Percentiles rank a stretch among this genome's conserved stretches.
phyloP scores from a whole-genome alignment of 2,329 filamentous ascomycete genomes.

The Coniochaeta ligniaria region DNA sequence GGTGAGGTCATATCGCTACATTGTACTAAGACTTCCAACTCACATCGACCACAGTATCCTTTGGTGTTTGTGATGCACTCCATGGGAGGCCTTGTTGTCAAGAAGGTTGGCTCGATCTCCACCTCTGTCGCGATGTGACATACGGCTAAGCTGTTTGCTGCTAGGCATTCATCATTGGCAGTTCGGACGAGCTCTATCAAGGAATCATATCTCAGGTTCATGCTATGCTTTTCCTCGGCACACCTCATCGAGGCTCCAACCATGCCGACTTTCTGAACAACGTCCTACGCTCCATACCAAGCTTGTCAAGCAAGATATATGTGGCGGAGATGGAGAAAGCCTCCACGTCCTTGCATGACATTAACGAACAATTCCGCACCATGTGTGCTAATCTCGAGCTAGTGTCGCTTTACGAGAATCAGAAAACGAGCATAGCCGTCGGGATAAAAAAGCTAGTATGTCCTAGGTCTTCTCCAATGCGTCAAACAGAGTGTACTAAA shows the following conservation, averaged over 20 bases:
- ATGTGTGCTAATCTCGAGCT: constrained; percentile 15
- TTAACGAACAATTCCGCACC: constrained; percentile 22
- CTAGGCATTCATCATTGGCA: too few relatives aligned
- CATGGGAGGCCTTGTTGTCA: constrained; percentile 22
- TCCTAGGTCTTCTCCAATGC: neutral
- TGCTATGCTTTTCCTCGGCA: constrained; percentile 22
- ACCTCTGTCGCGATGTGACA: too few relatives aligned
- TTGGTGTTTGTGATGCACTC: constrained; percentile 20
- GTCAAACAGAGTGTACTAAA: neutral
- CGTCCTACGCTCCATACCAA: constrained; percentile 13
- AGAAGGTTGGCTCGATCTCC: too few relatives aligned
- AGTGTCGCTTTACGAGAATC: constrained; percentile 20
- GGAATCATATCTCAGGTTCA: constrained; percentile 13
- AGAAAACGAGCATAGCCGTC: too few relatives aligned
- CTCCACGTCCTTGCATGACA: constrained; percentile 12
- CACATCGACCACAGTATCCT: too few relatives aligned
- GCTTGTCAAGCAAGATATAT: constrained; percentile 14
- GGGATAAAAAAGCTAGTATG: too few relatives aligned
- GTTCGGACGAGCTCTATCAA: too few relatives aligned
- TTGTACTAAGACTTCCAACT: too few relatives aligned
- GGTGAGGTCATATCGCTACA: too few relatives aligned
- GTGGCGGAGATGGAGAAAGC: constrained; percentile 18
- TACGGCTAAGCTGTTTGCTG: too few relatives aligned
- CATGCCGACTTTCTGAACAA: constrained; percentile 21
- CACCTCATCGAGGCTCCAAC: constrained; percentile 23